phyloP scores from a whole-genome alignment of 2,329 filamentous ascomycete genomes.

The Cytospora schulzeri region DNA sequence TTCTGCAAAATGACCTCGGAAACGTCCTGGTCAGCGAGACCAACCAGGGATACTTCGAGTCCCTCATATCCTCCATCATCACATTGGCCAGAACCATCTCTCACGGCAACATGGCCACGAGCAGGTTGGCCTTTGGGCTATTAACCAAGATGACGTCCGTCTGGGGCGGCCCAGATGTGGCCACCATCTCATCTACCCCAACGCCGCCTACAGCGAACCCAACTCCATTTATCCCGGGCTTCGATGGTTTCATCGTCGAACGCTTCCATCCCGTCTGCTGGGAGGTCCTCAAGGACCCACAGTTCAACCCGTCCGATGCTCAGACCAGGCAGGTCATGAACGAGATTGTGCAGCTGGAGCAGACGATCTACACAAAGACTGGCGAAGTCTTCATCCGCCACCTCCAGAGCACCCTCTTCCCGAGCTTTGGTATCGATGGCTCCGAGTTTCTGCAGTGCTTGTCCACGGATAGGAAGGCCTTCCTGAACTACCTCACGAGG shows the following conservation, averaged over 20 bases:
- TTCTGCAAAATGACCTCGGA: conserved; percentile 87
- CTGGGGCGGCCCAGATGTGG: conserved; percentile 86
- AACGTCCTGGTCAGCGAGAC: conserved; percentile 84
- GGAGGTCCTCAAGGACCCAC: conserved; percentile 78
- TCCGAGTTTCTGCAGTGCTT: conserved; percentile 61
- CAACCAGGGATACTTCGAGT: conserved; percentile 90
- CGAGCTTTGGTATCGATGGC: conserved; percentile 64
- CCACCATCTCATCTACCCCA: conserved; percentile 57
- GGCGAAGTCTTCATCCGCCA: conserved; percentile 77
- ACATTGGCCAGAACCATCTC: conserved; percentile 76
- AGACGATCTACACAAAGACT: conserved; percentile 87
- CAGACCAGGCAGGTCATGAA: conserved; percentile 85
- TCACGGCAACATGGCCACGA: conserved; percentile 61
- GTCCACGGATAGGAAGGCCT: conserved; percentile 63
- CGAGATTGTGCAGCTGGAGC: conserved; percentile 85
- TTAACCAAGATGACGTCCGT: conserved; percentile 80
- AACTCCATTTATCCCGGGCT: conserved; percentile 73
- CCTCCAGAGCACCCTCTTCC: conserved; percentile 65
- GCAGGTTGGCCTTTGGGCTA: conserved; percentile 76
- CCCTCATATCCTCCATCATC: conserved; percentile 82
- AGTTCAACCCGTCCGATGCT: conserved; percentile 82
- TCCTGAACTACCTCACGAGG: conserved; percentile 64
- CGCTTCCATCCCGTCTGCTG: conserved; percentile 88
- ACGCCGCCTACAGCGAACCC: conserved; percentile 53
- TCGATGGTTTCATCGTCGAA: conserved; percentile 87